A percentile compares a stretch with the other conserved stretches of the same genome.
These are phyloP conservation scores for Heliocybe sulcata DNA, from an alignment of 1,284 basidiomycete genomes.

Conservation along the genomic window DNA sequence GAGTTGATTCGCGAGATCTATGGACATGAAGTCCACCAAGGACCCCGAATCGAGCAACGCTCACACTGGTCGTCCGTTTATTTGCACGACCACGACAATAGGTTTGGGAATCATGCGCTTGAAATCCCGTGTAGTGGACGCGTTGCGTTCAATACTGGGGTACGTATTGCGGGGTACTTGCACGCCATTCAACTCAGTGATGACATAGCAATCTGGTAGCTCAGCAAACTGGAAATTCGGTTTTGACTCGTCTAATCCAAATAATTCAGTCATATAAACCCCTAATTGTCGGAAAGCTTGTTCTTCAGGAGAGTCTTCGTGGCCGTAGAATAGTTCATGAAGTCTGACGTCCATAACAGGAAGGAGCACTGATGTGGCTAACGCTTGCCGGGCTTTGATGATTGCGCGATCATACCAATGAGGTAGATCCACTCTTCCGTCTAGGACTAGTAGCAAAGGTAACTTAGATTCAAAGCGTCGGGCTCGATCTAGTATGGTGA, in stretches of 20 bases:
- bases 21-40: slow-evolving; percentile 31
- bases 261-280: too few relatives aligned
- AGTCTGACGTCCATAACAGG: too few relatives aligned
- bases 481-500: too few relatives aligned
- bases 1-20: slow-evolving; percentile 26
- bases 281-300: too few relatives aligned
- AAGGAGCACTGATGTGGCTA: too few relatives aligned
- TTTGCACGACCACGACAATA: background rate
- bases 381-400: too few relatives aligned
- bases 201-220: slow-evolving; percentile 19
- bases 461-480: too few relatives aligned
- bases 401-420: too few relatives aligned
- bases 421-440: too few relatives aligned
- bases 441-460: too few relatives aligned
- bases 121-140: background rate
- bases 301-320: too few relatives aligned
- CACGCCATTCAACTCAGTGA: slow-evolving; percentile 28
- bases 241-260: slow-evolving; percentile 30
- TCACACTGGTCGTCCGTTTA: slow-evolving; percentile 8
- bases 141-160: slow-evolving; percentile 11
- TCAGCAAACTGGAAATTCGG: slow-evolving; percentile 31
- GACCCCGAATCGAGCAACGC: slow-evolving; percentile 29
- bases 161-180: slow-evolving; percentile 26
- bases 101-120: background rate
- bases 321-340: too few relatives aligned